Evolutionary conservation across 2,329 filamentous ascomycete genomes (phyloP).

Genomic region (Hymenoscyphus fraxineus): DNA sequence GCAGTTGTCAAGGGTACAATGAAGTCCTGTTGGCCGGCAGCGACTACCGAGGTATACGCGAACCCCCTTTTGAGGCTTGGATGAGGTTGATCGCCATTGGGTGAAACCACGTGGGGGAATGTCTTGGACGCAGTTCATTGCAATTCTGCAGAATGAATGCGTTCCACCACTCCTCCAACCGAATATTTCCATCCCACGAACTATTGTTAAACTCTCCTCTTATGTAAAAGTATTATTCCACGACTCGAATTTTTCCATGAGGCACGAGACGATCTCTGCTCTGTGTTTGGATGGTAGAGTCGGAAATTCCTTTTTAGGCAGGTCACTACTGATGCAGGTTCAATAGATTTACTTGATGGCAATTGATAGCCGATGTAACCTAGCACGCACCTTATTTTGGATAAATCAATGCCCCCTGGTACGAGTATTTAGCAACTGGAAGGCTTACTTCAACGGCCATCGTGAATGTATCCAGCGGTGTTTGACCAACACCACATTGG

Average conservation of each 20-base stretch:
- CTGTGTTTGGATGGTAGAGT: not conserved
- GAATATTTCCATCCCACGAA: conserved; percentile 13
- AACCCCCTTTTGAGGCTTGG: not conserved
- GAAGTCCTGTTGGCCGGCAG: not conserved
- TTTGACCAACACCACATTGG: conserved; percentile 14
- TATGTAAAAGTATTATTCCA: conserved; percentile 16
- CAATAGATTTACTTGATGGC: not conserved
- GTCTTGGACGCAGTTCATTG: not conserved
- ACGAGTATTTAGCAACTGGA: not conserved
- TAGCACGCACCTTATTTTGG: not conserved
- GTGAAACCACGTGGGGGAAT: not conserved
- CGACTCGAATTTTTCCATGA: conserved; percentile 10
- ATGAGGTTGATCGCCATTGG: no score
- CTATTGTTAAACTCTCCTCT: conserved; percentile 13
- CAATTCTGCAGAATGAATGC: not conserved
- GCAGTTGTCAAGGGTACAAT: not conserved
- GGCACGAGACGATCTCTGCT: not conserved
- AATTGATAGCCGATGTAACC: not conserved
- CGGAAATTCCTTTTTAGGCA: not conserved
- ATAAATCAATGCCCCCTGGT: no score
- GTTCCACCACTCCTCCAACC: not conserved
- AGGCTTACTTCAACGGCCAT: not conserved
- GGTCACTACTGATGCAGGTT: not conserved
- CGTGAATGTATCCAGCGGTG: conserved; percentile 11
- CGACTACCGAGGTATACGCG: not conserved